These are phyloP conservation scores for Claviceps humidiphila DNA, from an alignment of 2,329 filamentous ascomycete species.

Conservation along the genomic window DNA sequence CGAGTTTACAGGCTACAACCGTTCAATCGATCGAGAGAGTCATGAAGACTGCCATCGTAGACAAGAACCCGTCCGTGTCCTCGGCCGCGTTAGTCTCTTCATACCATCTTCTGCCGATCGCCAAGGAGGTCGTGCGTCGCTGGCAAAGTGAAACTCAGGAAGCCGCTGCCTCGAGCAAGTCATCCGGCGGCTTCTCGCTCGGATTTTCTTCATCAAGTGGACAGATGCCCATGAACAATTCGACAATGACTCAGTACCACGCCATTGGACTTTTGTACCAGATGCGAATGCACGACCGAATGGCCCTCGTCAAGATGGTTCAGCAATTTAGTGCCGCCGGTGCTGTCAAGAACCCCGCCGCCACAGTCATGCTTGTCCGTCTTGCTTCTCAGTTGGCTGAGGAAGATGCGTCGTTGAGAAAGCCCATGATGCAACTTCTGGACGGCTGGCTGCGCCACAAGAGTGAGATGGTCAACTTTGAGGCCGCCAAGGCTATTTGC, in stretches of 20 bases:
- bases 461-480: constrained; percentile 99
- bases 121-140: constrained; percentile 84
- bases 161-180: constrained; percentile 81
- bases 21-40: constrained; percentile 96
- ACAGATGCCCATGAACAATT: constrained; percentile 72
- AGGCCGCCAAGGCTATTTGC: constrained; percentile 95
- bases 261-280: constrained; percentile 95
- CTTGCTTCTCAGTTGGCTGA: constrained; percentile 88
- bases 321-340: constrained; percentile 91
- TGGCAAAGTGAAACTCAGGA: constrained; percentile 99
- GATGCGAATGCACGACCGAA: constrained; percentile 93
- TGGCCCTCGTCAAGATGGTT: constrained; percentile 99
- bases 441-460: constrained; percentile 96
- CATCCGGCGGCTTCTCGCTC: constrained; percentile 76
- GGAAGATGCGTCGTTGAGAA: constrained; percentile 77
- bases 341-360: constrained; percentile 88
- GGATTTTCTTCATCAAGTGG: constrained; percentile 75
- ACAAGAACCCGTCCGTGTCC: constrained; percentile 95
- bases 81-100: constrained; percentile 93
- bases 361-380: constrained; percentile 82
- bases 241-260: constrained; percentile 97
- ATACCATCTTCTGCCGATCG: constrained; percentile 93
- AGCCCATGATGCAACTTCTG: constrained; percentile 93
- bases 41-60: constrained; percentile 98
- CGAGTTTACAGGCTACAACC: constrained; percentile 56